Base-by-base conservation (phyloP, 2,329 filamentous ascomycete species). In the Sordariomycetes sp. region DNA sequence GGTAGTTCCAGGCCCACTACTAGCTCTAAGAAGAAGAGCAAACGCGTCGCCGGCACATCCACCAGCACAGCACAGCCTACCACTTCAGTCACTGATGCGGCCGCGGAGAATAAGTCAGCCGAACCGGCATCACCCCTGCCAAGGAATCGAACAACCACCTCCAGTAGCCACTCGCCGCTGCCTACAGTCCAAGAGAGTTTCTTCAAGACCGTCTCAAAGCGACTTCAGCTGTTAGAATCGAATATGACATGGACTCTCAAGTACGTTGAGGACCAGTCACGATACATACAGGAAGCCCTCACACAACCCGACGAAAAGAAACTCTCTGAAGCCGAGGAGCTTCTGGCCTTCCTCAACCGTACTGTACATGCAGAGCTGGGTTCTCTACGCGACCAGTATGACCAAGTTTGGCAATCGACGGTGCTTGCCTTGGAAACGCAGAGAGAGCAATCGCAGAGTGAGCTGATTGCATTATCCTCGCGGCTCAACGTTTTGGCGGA, bases 131-230 rank as follows among this genome's bases (percentile, higher is more conserved):
- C n/a, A 62, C 10, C 59, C 63, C 22, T 69, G 66, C 57, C 69
- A 66, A 65, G 68, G 68, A 60, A 72, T 70, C 73, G 62, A 64
- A 74, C 69, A 25, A 59, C 69, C 54, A 62, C 70, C 28, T 50
- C 45, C 20, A 50, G 45, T 50, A 50, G 45, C 45, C 45, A 50
- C 8, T 50, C 45, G 13, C 20, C 45, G 8, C 45, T 84, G 1
- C 91, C 92, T 2, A 90, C 91, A 0, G 94, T 95, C 1, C 94
- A 99, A 69, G 94, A 99, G 68, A 94, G 89, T 1, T 97, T 99
- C 71, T 99, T 96, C 79, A 97, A 97, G 69, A 89, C 90, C 3
- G 86, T 97, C 10, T 90, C 91, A 61, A 97, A 97, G 70, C 88
- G 94, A 1, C 78, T 99, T 4, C 89, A 92, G 62, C 85, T 91